Evolutionary conservation across 345 rosid genomes (phyloP), one percentile per base, ranked within the genome.

Genomic region (Garcia nutans): DNA sequence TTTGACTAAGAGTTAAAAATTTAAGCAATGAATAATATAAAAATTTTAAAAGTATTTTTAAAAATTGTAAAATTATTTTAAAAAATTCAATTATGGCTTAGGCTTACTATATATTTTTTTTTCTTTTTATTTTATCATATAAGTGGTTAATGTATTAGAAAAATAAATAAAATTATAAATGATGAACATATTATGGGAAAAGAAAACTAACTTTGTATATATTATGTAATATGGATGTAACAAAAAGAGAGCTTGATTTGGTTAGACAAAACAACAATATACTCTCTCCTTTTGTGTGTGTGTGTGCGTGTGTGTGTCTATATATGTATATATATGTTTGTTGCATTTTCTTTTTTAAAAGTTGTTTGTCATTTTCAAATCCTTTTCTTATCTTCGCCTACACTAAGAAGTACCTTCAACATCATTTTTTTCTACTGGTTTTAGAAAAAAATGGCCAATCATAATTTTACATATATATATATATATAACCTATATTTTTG

Each of bases 281-380:
- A n/a, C 1, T 33, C 41, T 44, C 20, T 31, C n/a, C 24, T 1
- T 10, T 37, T 37, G 3, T 37, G 41, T 28, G n/a, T n/a, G n/a
- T n/a, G n/a, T n/a, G n/a, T n/a, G n/a, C n/a, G n/a, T n/a, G n/a
- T n/a, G n/a, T n/a, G n/a, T n/a, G n/a, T n/a, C n/a, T n/a, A n/a
- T n/a, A 28, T 28, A 28, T 28, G 2, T 1, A 28, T 1, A 28
- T 28, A 37, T 70, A 52, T 31, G n/a, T 42, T 45, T 52, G 72
- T 62, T 64, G 70, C 74, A 74, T 47, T 54, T 70, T 57, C 62
- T 66, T 72, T 72, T 65, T 26, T 10, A 50, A 80, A 79, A 73
- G 82, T 58, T 82, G 44, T 47, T 72, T 79, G 80, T 76, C 78
- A 64, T 74, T 70, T 74, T 54, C 33, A 65, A 45, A 20, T n/a